Conservation (phyloP, 768 basidiomycete genomes). For the Xerocomellus dryophilus region DNA sequence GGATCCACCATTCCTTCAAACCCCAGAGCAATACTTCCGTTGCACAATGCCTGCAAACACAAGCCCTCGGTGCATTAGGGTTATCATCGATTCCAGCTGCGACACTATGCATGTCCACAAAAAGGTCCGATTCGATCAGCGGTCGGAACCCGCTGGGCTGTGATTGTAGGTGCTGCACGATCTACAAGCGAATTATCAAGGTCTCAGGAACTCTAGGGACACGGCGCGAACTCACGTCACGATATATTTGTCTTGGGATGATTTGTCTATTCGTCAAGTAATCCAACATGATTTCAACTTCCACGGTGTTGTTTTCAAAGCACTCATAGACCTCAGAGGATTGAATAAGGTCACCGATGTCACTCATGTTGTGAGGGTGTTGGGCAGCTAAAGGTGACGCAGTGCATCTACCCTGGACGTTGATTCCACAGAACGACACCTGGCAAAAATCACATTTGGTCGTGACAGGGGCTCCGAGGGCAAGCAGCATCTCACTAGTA, state of each 20-base stretch:
- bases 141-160: constrained; percentile 63
- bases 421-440: constrained; percentile 79
- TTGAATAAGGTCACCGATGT: constrained; percentile 73
- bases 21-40: constrained; percentile 75
- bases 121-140: constrained; percentile 67
- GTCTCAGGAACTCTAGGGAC: background rate
- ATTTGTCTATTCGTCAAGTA: constrained; percentile 63
- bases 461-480: constrained; percentile 70
- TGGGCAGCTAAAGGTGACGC: constrained; percentile 56
- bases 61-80: constrained; percentile 54
- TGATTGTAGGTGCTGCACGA: constrained; percentile 56
- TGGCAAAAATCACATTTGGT: constrained; percentile 82
- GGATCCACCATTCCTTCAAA: constrained; percentile 77
- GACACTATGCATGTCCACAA: constrained; percentile 63
- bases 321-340: constrained; percentile 75
- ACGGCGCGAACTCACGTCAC: constrained; percentile 49
- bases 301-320: constrained; percentile 73
- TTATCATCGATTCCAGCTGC: constrained; percentile 54
- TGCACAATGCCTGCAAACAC: constrained; percentile 70
- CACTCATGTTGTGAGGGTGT: constrained; percentile 66
- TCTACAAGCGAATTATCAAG: constrained; percentile 39
- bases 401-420: constrained; percentile 68
- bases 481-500: constrained; percentile 69
- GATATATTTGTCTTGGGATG: constrained; percentile 70
- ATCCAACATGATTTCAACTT: constrained; percentile 83